Evolutionary conservation across 2,329 filamentous ascomycete species (phyloP), one percentile per base, ranked within the genome.

Genomic region (Metarhizium anisopliae): DNA sequence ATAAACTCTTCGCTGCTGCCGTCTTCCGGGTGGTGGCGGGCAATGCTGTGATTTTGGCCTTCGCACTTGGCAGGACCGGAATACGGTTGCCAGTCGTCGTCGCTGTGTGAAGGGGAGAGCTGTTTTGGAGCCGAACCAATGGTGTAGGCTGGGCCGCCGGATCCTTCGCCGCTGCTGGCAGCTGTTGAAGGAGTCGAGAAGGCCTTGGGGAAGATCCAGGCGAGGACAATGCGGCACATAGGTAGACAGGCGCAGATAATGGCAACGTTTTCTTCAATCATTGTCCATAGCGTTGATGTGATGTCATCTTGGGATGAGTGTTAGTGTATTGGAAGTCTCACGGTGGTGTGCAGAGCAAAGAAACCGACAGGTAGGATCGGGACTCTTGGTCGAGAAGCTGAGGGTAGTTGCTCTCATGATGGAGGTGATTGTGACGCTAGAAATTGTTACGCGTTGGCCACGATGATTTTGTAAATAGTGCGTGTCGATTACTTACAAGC

Each of bases 391-490:
- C 11, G 73, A 72, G 57, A 70, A 68, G 47, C 68, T 62, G 8
- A 75, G 63, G 2, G 71, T 74, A 38, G 71, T 72, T 55, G 71
- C 68, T 14, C 74, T 70, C 55, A 75, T 56, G 49, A 75, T 72
- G 13, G 73, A 75, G 2, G 72, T 75, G 42, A 75, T 67, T 25
- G 70, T 72, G 14, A 70, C 70, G 51, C 68, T 68, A 25, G 6
- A 38, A 2, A 42, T 8, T 11, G 32, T 60, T 36, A 3, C 11
- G 8, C 29, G 11, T 32, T 13, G 29, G 18, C 30, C 14, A 47
- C 10, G 29, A 47, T 8, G 40, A n/a, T n/a, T 30, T 4, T 14
- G 7, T 10, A 11, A 8, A 6, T 8, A 8, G 29, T 32, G 25
- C 20, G 14, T 10, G 25, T 25, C 25, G 38, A 13, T 25, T 8